A percentile compares a stretch with the other conserved stretches of the same genome.
Conservation (phyloP, 768 basidiomycete genomes). For the Udeniomyces megalosporus region DNA sequence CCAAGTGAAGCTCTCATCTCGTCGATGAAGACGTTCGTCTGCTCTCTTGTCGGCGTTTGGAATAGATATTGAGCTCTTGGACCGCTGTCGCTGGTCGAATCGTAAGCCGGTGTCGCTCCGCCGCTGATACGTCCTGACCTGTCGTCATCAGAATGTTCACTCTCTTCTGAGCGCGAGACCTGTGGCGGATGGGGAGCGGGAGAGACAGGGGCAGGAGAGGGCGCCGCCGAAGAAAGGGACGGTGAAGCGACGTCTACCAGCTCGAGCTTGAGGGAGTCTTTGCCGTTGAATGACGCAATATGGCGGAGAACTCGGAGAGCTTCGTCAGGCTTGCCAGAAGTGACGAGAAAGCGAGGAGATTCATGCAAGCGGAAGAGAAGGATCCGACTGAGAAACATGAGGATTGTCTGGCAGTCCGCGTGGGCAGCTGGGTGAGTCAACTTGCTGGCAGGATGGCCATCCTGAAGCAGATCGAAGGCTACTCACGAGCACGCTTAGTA, state of each 20-base stretch:
- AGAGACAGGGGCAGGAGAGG: not conserved
- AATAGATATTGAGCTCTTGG: not conserved
- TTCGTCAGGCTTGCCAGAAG: constrained; percentile 67
- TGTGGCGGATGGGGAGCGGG: not conserved
- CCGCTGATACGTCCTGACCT: too few relatives aligned
- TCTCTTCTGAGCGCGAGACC: not conserved
- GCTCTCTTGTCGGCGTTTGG: not conserved
- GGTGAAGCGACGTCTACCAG: not conserved
- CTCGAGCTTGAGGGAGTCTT: constrained; percentile 36
- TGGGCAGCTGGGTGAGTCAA: too few relatives aligned
- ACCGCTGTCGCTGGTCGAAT: not conserved
- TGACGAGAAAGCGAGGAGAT: constrained; percentile 82
- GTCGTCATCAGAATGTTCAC: not conserved
- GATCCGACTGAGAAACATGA: constrained; percentile 75
- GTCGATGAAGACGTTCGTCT: not conserved
- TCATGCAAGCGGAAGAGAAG: constrained; percentile 84
- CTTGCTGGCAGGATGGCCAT: too few relatives aligned
- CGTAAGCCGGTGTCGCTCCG: not conserved
- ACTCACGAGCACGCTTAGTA: constrained; percentile 65
- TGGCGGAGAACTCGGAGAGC: constrained; percentile 66
- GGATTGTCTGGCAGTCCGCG: constrained; percentile 45
- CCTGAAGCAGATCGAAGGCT: not conserved
- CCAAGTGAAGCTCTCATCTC: not conserved
- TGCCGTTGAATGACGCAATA: constrained; percentile 81
- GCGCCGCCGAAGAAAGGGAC: not conserved